phyloP scores from a whole-genome alignment of 225 moss, liverwort and hornwort species.

The Straminergon stramineum region DNA sequence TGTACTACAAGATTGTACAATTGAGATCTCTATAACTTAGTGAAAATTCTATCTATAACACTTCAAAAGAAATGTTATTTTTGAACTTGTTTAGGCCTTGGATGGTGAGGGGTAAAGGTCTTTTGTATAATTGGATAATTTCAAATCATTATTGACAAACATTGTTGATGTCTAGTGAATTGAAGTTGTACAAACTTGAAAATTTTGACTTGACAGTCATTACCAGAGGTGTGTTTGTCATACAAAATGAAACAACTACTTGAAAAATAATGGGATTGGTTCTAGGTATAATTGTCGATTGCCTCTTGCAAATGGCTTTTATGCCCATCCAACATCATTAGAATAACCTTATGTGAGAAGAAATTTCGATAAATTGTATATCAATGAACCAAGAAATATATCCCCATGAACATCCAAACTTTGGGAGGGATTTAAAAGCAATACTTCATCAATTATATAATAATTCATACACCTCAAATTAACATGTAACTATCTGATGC shows the following conservation, averaged over 20 bases:
- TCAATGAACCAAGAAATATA: not conserved
- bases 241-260: not conserved
- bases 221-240: not conserved
- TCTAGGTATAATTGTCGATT: not conserved
- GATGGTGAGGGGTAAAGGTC: not conserved
- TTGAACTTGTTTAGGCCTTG: no score
- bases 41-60: no score
- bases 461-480: not conserved
- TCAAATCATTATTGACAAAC: not conserved
- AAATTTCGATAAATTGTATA: not conserved
- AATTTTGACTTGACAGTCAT: not conserved
- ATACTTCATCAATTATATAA: not conserved
- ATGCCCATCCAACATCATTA: not conserved
- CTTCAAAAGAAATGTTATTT: no score
- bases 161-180: not conserved
- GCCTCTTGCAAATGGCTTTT: not conserved
- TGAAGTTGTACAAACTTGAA: not conserved
- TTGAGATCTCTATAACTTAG: no score
- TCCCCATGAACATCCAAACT: fast-evolving
- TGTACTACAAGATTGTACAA: no score
- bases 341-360: not conserved
- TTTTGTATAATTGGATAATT: not conserved
- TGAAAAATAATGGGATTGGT: not conserved
- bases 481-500: not conserved
- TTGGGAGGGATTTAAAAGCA: not conserved